phyloP scores from a whole-genome alignment of 75 land plant genomes.

The Cupressus sempervirens region DNA sequence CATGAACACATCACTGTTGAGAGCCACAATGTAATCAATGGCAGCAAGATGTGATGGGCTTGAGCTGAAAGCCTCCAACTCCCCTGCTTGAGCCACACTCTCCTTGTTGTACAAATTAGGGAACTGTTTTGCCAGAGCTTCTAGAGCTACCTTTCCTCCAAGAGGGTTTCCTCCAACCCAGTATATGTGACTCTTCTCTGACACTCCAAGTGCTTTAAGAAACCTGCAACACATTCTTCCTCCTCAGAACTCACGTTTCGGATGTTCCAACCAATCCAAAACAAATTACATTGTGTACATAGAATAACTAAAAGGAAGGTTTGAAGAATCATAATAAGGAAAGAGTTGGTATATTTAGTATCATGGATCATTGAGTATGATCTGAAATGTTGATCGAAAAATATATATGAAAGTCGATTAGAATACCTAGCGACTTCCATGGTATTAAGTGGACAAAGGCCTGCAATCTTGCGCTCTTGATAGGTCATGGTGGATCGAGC shows the following conservation, averaged over 20 bases:
- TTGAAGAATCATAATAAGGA: no score
- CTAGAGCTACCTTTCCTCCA: conserved; percentile 61
- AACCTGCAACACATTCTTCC: conserved; percentile 30
- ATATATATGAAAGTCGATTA: no score
- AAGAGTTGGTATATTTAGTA: no score
- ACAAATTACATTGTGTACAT: no score
- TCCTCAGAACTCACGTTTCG: background rate
- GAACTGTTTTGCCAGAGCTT: conserved; percentile 54
- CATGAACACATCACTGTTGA: conserved; percentile 78
- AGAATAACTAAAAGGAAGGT: no score
- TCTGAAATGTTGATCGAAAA: no score
- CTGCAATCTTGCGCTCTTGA: conserved; percentile 58
- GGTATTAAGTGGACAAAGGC: conserved; percentile 77
- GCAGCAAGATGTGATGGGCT: conserved; percentile 81
- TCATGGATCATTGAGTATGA: no score
- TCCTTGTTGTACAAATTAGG: conserved; percentile 71
- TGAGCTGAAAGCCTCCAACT: conserved; percentile 52
- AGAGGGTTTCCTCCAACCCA: conserved; percentile 85
- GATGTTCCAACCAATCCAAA: no score
- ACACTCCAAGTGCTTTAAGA: conserved; percentile 58
- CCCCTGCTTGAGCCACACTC: conserved; percentile 47
- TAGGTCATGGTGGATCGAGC: conserved; percentile 52
- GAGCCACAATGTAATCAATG: conserved; percentile 75
- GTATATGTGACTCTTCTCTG: conserved; percentile 51
- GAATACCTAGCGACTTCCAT: conserved; percentile 65